Base-by-base conservation (phyloP, 345 rosid species). In the Eucalyptus tenuipes region DNA sequence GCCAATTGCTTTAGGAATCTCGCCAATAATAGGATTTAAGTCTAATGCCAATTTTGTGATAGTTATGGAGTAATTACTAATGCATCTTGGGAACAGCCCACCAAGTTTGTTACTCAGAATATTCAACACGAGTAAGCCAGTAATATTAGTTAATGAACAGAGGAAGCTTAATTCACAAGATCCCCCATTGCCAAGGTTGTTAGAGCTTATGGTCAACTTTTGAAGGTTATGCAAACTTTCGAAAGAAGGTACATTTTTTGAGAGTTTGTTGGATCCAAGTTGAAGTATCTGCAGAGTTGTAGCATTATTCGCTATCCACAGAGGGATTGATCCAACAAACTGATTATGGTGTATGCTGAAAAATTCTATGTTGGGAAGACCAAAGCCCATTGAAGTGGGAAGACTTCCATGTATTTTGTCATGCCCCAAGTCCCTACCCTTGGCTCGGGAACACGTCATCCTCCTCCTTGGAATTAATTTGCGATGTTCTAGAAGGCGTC, bases 401-500 rank as follows among this genome's bases (percentile, higher is more conserved):
- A 88, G 66, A 40, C 49, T 85, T 49, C 89, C 87, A 22, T 48
- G 45, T 20, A 88, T 52, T 18, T 52, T 52, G 55, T 52, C 55
- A 18, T 52, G 55, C 0, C 24, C 1, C 4, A 24, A 52, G 24
- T 52, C 55, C 24, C 10, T 52, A 0, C 55, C 55, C 10, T 52
- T 0, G 2, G 4, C 55, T 52, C 0, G 0, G 10, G 55, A 52
- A 18, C 10, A 1, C 1, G 55, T 18, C 24, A 52, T 52, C 10
- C 55, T 52, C 4, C 55, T 52, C 55, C 55, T 52, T 1, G 10
- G 55, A 52, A 52, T 52, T 52, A 52, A 52, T 1, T 52, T 52
- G 55, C 10, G 2, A 18, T 0, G 4, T 52, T 50, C 0, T 1
- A 17, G 0, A 22, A 50, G 55, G 55, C 4, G 0, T 50, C 4